phyloP scores from a whole-genome alignment of 108 stramenopile genomes.

The Pelagomonas calceolata region DNA sequence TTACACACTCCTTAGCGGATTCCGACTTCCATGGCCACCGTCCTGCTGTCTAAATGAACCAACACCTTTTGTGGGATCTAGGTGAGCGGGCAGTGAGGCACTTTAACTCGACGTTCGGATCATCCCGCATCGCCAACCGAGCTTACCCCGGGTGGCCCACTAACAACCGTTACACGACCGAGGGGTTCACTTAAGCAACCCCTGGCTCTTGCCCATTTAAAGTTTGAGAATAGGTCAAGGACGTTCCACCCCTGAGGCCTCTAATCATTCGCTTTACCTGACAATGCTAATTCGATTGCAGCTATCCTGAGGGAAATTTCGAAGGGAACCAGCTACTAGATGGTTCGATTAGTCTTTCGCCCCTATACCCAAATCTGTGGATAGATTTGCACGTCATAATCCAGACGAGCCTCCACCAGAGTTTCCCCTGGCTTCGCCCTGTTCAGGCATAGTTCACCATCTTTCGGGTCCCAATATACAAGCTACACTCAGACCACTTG shows the following conservation, averaged over 20 bases:
- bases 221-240: conserved; percentile 93
- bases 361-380: conserved; percentile 92
- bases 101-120: conserved; percentile 91
- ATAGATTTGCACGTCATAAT: conserved; percentile 90
- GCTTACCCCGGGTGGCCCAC: conserved; percentile 94
- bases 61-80: conserved; percentile 96
- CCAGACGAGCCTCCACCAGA: conserved; percentile 87
- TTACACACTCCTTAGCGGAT: too few relatives aligned
- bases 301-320: conserved; percentile 96
- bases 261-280: conserved; percentile 97
- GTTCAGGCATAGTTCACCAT: conserved; percentile 94
- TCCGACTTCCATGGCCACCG: conserved; percentile 96
- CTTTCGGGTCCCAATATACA: conserved; percentile 86
- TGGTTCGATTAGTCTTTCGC: conserved; percentile 96
- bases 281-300: conserved; percentile 63
- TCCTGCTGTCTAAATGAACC: conserved; percentile 93
- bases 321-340: conserved; percentile 92
- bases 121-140: conserved; percentile 93
- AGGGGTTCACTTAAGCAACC: conserved; percentile 83
- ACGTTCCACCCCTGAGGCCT: conserved; percentile 77
- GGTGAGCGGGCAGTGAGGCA: conserved; percentile 87
- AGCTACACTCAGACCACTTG: conserved; percentile 84
- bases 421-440: conserved; percentile 91
- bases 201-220: conserved; percentile 86
- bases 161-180: conserved; percentile 80